These are phyloP conservation scores for Blastobotrys buckinghamii DNA, from an alignment of 1,139 yeast genomes.

Conservation along the genomic window DNA sequence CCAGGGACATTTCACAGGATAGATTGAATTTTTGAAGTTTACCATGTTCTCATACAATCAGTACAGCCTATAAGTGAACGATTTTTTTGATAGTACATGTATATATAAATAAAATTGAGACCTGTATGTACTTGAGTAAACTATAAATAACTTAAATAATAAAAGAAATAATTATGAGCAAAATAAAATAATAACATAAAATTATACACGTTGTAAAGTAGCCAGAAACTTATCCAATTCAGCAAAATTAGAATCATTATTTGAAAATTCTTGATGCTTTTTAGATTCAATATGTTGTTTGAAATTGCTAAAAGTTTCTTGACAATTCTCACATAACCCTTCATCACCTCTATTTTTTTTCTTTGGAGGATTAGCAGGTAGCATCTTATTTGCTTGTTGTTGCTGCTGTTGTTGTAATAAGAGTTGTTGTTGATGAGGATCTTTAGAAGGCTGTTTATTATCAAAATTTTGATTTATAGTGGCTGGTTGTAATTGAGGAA, in stretches of 20 bases:
- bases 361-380: constrained; percentile 10
- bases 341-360: constrained; percentile 17
- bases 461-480: not conserved
- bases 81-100: too few species aligned
- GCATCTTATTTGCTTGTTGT: constrained; percentile 3
- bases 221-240: constrained; percentile 53
- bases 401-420: not conserved
- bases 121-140: too few species aligned
- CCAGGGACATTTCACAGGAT: too few species aligned
- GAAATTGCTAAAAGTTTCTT: constrained; percentile 75
- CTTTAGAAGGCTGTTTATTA: not conserved
- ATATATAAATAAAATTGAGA: too few species aligned
- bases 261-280: constrained; percentile 78
- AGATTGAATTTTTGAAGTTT: too few species aligned
- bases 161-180: not conserved
- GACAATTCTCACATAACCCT: constrained; percentile 75
- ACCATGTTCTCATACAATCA: too few species aligned
- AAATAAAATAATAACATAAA: not conserved
- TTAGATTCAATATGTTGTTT: constrained; percentile 67
- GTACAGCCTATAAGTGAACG: too few species aligned
- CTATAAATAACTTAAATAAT: too few species aligned
- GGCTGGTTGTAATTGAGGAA: not conserved
- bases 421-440: not conserved
- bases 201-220: constrained; percentile 7
- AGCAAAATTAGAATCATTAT: constrained; percentile 61